phyloP scores from a whole-genome alignment of 257 asterid genomes.

The Solanum megistacrolobum region DNA sequence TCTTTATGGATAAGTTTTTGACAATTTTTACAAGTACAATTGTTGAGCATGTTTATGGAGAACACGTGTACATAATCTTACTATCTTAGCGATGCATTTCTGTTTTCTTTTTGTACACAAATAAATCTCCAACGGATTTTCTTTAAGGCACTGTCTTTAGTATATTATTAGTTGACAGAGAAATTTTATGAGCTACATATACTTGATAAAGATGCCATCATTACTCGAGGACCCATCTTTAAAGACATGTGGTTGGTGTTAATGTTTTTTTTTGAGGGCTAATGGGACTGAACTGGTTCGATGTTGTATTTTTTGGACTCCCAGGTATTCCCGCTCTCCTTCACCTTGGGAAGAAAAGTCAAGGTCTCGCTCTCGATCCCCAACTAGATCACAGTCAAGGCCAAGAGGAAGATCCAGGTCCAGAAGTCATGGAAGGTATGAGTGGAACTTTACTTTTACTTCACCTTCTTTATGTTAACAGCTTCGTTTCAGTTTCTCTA shows the following conservation, averaged over 20 bases:
- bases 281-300: constrained; percentile 14
- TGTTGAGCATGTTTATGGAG: not conserved
- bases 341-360: constrained; percentile 4
- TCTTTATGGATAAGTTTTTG: not conserved
- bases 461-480: not conserved
- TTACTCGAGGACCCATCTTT: not conserved
- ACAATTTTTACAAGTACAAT: not conserved
- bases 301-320: not conserved
- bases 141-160: not conserved
- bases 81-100: not conserved
- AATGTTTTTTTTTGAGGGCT: not conserved
- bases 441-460: constrained; percentile 17
- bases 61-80: not conserved
- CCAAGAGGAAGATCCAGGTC: constrained; percentile 56
- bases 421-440: constrained; percentile 9
- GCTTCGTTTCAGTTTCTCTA: not conserved
- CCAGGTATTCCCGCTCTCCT: constrained; percentile 9
- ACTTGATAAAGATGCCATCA: not conserved
- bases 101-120: not conserved
- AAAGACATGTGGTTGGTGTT: not conserved
- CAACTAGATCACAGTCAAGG: constrained; percentile 2
- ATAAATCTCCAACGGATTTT: not conserved
- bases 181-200: not conserved
- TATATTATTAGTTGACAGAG: not conserved
- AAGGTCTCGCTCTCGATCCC: constrained; percentile 33